Evolutionary conservation across 257 asterid species (phyloP), one percentile per base, ranked within the genome.

Genomic region (Catharanthus roseus): DNA sequence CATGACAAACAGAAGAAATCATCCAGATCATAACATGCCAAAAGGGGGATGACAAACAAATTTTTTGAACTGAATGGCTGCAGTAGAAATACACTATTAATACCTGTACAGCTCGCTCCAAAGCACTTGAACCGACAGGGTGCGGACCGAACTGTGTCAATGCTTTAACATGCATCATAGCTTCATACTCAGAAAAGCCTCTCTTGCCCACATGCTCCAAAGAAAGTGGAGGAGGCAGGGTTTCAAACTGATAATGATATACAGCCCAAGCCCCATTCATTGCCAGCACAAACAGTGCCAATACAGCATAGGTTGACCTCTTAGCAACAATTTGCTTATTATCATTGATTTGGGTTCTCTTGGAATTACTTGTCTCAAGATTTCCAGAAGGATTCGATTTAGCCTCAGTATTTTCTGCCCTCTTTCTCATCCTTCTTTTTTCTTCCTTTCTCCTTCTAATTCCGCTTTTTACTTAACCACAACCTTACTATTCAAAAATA

Each of bases 141-240:
- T 91, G 99, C 0, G 99, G 99, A 62, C 99, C 99, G 42, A 93
- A 78, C 74, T 63, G 82, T 60, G 93, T 71, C 88, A 93, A 81
- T 5, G 89, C 93, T 70, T 72, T 51, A 12, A 91, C 96, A 72
- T 91, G 99, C 79, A 85, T 84, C 85, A 93, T 77, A 26, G 96
- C 96, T 84, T 85, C 96, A 3, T 82, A 70, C 88, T 93, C 99
- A 6, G 99, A 88, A 67, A 93, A 93, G 3, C 97, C 99, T 74
- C 99, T 83, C 80, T 91, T 93, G 18, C 99, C 99, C 5, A 70
- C 99, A 67, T 83, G 91, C 68, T 82, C 76, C 33, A 87, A 85
- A 11, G 83, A 55, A 76, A 89, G 72, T 0, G 97, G 91, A 0
- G 41, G 68, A 10, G 97, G 99, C 61, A 93, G 77, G 61, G 42